Conservation (phyloP, 345 rosid species). For the Lepidium aucheri region DNA sequence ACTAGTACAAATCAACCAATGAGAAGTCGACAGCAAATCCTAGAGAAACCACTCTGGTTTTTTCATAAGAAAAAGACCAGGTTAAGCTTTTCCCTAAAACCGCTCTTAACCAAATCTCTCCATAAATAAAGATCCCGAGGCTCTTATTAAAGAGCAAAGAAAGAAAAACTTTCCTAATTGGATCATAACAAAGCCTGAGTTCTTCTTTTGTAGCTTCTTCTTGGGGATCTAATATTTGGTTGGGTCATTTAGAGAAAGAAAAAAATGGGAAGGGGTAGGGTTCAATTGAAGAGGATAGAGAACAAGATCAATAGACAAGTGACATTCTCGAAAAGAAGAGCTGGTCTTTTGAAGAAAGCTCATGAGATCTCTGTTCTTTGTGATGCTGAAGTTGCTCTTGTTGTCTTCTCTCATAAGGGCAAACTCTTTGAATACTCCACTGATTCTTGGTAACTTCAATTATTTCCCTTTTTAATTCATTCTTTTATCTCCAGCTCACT, state of each 20-base stretch:
- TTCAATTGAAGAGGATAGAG: slow-evolving; percentile 79
- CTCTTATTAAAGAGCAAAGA: slow-evolving; percentile 15
- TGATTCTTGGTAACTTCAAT: slow-evolving; percentile 41
- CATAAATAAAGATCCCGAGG: slow-evolving; percentile 31
- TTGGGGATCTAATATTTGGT: slow-evolving; percentile 27
- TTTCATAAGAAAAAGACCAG: neutral
- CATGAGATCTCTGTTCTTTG: slow-evolving; percentile 77
- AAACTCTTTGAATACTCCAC: slow-evolving; percentile 69
- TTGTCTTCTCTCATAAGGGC: slow-evolving; percentile 75
- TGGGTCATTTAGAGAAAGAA: slow-evolving; percentile 29
- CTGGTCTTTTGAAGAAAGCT: slow-evolving; percentile 73
- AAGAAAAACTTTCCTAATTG: slow-evolving; percentile 28
- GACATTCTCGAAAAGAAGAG: slow-evolving; percentile 70
- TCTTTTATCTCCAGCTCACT: neutral
- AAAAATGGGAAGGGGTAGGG: slow-evolving; percentile 78
- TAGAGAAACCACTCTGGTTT: slow-evolving; percentile 17
- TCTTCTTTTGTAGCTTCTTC: slow-evolving; percentile 22
- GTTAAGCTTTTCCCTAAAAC: slow-evolving; percentile 30
- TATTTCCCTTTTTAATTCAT: neutral
- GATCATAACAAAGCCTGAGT: slow-evolving; percentile 26
- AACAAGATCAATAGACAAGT: slow-evolving; percentile 78
- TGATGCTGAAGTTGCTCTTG: slow-evolving; percentile 71
- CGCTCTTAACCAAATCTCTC: slow-evolving; percentile 25
- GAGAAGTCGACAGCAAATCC: slow-evolving; percentile 27
- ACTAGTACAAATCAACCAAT: slow-evolving; percentile 19